Evolutionary conservation across 2,329 filamentous ascomycete genomes (phyloP).

Genomic region (Exophiala alcalophila): DNA sequence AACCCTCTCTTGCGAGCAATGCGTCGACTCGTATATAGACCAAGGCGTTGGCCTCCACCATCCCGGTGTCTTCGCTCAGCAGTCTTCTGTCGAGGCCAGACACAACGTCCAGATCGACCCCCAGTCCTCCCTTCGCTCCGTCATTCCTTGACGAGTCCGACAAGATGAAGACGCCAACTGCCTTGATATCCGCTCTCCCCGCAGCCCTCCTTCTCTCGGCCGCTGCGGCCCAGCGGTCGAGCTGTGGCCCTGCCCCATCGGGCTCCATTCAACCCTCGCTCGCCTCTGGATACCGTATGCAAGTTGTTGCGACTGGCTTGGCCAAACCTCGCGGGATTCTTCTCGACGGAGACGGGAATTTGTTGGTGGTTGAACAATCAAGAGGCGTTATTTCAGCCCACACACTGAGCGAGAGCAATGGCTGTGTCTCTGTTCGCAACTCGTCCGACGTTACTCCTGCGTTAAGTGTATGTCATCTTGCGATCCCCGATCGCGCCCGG

Average conservation of each 20-base stretch:
- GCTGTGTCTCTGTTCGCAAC: conserved; percentile 30
- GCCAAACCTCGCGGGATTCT: conserved; percentile 46
- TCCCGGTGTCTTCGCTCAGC: too few species aligned
- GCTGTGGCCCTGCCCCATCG: conserved; percentile 27
- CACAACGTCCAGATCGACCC: too few species aligned
- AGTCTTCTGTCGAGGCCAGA: too few species aligned
- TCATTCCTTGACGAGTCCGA: too few species aligned
- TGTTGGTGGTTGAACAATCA: conserved; percentile 49
- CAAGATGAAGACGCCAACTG: not conserved
- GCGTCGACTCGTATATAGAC: too few species aligned
- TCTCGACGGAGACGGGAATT: conserved; percentile 47
- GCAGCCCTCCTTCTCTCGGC: conserved; percentile 12
- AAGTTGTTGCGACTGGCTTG: conserved; percentile 48
- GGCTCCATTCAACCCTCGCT: conserved; percentile 29
- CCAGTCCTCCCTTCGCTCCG: too few species aligned
- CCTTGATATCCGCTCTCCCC: not conserved
- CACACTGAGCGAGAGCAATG: conserved; percentile 38
- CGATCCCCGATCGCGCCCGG: not conserved
- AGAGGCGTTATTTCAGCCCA: conserved; percentile 38
- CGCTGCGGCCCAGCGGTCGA: too few species aligned
- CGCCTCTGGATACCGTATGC: conserved; percentile 34
- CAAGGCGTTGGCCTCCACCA: too few species aligned
- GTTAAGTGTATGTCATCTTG: conserved; percentile 18
- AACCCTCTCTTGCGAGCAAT: too few species aligned
- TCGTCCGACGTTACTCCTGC: conserved; percentile 23